Base-by-base conservation (phyloP, 768 basidiomycete species). In the Kondoa malvinella region DNA sequence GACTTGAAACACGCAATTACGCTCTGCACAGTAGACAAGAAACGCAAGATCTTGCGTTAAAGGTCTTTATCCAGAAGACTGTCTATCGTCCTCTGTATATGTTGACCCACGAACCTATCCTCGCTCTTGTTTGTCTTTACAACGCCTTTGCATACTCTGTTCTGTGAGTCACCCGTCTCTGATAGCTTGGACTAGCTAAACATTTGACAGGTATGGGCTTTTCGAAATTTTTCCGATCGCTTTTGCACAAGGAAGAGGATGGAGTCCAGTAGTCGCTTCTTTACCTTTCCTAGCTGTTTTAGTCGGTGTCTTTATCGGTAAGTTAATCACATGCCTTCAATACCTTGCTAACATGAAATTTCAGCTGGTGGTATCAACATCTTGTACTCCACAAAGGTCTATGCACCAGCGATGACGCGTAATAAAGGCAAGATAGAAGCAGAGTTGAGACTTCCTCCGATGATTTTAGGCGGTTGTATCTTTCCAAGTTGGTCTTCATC, bases 401-500 rank as follows among this genome's bases (percentile, higher is more conserved):
- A 75, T 67, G 72, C 70, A 4, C 72, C 68, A 12, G 68, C 71
- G 63, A 56, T 75, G n/a, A 71, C 69, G 34, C 58, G 62, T 14
- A 73, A 76, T 58, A 64, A 71, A 61, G 76, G 75, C 2, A 50
- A 50, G 57, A 75, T 74, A 1, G 67, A 70, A 58, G 77, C 78
- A 1, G 78, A 78, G 66, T 68, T 72, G 63, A 67, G 77, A 56
- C 70, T 78, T 3, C 75, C 74, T 0, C 76, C 77, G 0, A 78
- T 78, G 77, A 76, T 77, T 75, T 34, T 78, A 12, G 78, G 78
- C 4, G 69, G 73, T 15, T 64, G 77, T 33, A 27, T 69, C 15
- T 77, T 78, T 68, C 77, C 77, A 0, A 70, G n/a, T n/a, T n/a
- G n/a, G n/a, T n/a, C n/a, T n/a, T n/a, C n/a, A n/a, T n/a, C n/a